Percentiles rank a stretch among this genome's conserved stretches.
Conservation (phyloP, 352 stramenopile species). For the Phytophthora ohioensis region DNA sequence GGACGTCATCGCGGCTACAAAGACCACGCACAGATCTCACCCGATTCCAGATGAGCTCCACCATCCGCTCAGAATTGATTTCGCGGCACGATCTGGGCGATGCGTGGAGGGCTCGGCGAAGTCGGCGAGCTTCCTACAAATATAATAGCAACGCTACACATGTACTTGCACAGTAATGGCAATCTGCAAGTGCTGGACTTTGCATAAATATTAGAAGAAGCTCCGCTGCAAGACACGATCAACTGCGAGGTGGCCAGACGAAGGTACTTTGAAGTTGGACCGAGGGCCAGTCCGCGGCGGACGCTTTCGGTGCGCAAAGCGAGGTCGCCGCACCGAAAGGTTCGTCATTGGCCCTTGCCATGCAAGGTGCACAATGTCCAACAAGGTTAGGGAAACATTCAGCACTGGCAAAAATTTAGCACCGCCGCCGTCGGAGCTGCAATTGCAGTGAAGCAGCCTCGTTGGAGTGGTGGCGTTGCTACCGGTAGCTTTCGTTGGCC, state of each 20-base stretch:
- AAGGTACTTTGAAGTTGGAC: conserved; percentile 29
- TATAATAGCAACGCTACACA: neutral
- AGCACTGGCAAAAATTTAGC: conserved; percentile 31
- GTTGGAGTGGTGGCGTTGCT: neutral
- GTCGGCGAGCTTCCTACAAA: conserved; percentile 9
- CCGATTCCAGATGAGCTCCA: neutral
- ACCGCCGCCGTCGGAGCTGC: neutral
- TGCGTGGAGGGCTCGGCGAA: conserved; percentile 28
- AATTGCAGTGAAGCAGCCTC: neutral
- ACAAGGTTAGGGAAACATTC: conserved; percentile 24
- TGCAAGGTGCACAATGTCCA: conserved; percentile 1
- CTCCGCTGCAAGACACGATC: neutral
- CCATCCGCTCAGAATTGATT: conserved; percentile 20
- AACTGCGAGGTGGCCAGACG: neutral
- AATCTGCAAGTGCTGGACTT: neutral
- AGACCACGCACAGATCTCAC: conserved; percentile 6
- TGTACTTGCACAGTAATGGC: too few species aligned
- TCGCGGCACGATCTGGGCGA: conserved; percentile 9
- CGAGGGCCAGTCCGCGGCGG: conserved; percentile 9
- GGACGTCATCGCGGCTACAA: conserved; percentile 17
- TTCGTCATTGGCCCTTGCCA: conserved; percentile 34
- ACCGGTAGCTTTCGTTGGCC: neutral
- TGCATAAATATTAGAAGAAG: neutral
- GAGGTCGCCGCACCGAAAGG: conserved; percentile 27
- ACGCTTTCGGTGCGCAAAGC: conserved; percentile 34